Evolutionary conservation across 2,329 filamentous ascomycete species (phyloP), one percentile per base, ranked within the genome.

Genomic region (Cercospora brassicicola): DNA sequence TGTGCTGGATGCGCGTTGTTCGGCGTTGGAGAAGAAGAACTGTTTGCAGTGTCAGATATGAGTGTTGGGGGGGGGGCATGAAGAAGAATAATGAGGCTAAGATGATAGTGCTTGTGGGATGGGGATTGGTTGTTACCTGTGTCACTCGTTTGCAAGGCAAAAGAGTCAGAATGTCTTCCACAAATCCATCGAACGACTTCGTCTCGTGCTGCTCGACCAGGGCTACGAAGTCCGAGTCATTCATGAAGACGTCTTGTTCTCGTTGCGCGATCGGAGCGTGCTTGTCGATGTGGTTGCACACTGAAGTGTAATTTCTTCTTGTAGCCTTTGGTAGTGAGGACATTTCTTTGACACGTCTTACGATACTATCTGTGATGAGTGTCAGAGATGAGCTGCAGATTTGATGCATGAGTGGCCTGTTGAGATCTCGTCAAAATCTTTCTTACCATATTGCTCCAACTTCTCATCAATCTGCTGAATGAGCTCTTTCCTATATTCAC

Each of bases 221-320:
- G 0, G 77, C 79, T 1, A 81, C 73, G 18, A 77, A 79, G 60
- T 82, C 80, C 69, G 81, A 78, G 68, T 80, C 78, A 55, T 73
- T 76, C 42, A 76, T 77, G 23, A 82, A 78, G 3, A 77, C 77
- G 18, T 78, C 76, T 57, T 79, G 78, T 2, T 76, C 74, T 55
- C 78, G 76, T n/a, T 71, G 68, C 62, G 78, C 71, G 4, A 81
- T 74, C 0, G 79, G 80, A 30, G 78, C 77, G 9, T 70, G 72
- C 51, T 81, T 81, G 67, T 75, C 71, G 42, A 80, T 69, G 62
- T 79, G 81, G 2, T 76, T 75, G 5, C 78, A 70, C 0, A 82
- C 76, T 31, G 76, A 79, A 13, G 75, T 73, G 59, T 81, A 81
- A 55, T 82, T 80, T 11, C 80, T 78, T 13, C 79, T 74, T 11